Conservation (phyloP, 768 basidiomycete species). For the Mycena crocata region DNA sequence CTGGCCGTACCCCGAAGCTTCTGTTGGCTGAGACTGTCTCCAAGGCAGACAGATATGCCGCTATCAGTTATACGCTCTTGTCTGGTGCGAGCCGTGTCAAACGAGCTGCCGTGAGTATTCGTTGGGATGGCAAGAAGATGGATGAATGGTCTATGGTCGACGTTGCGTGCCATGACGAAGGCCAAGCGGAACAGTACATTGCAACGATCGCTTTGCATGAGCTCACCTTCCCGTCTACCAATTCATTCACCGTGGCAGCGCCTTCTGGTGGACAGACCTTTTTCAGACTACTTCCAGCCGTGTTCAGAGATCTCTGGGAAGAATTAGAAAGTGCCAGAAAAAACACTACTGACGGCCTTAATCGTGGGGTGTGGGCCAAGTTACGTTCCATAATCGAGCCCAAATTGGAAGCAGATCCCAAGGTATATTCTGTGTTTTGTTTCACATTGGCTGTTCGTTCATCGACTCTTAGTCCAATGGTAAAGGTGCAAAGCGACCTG, state of each 20-base stretch:
- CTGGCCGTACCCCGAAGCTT: constrained; percentile 83
- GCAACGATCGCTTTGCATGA: constrained; percentile 87
- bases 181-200: constrained; percentile 91
- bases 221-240: constrained; percentile 70
- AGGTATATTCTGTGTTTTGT: constrained; percentile 48
- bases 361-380: constrained; percentile 78
- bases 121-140: constrained; percentile 73
- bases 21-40: constrained; percentile 75
- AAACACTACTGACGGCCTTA: constrained; percentile 67
- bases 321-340: constrained; percentile 81
- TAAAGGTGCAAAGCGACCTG: constrained; percentile 36
- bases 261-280: constrained; percentile 68
- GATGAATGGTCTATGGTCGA: constrained; percentile 87
- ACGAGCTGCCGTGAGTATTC: constrained; percentile 76
- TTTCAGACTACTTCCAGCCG: constrained; percentile 82
- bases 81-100: constrained; percentile 81
- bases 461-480: constrained; percentile 34
- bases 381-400: constrained; percentile 71
- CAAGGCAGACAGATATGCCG: constrained; percentile 81
- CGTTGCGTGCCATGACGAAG: constrained; percentile 80
- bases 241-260: constrained; percentile 69
- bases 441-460: background rate
- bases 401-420: constrained; percentile 60
- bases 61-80: constrained; percentile 71
- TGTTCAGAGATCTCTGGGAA: constrained; percentile 92